Evolutionary conservation across 2,329 filamentous ascomycete species (phyloP), one percentile per base, ranked within the genome.

Genomic region (Aureobasidium sp.): DNA sequence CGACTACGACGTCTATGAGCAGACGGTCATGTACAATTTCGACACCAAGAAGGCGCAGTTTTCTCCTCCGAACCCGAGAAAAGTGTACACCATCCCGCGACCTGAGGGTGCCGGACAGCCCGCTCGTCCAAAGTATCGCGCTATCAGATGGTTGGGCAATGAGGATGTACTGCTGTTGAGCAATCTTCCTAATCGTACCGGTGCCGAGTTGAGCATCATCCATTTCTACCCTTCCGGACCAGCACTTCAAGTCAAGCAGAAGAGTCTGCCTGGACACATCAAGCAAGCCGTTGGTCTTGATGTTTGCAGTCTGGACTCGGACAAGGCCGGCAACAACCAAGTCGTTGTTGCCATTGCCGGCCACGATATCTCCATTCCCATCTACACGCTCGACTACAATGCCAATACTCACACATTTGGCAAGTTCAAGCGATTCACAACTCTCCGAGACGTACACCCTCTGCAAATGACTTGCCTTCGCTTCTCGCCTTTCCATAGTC

Each of bases 301-400:
- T 47, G 81, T 91, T 45, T 82, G 82, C 56, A 81, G 84, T 55
- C 76, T 96, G 4, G 71, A 79, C 10, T 70, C 77, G 0, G 73
- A 78, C 16, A 70, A 77, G 1, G 72, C 81, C 48, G 80, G 79
- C 49, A 82, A 86, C 55, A 80, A 84, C 41, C 89, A 96, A 69
- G 86, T 89, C 59, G 79, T 86, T 41, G 77, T 95, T 59, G 90
- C 90, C 6, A 81, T 94, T 12, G 86, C 87, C 2, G 85, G 85
- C 7, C 85, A 86, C 61, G 87, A 94, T 66, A 82, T 83, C 56
- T 89, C 88, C 10, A 84, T 95, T 59, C 81, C 80, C 4, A 72
- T 95, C 24, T 86, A 84, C 68, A 90, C 88, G 0, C 72, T 95
- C 55, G 86, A 94, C 59, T 86, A 88, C 64, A 66, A 86, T 62